Evolutionary conservation across 768 basidiomycete species (phyloP).

Genomic region (Rhodocollybia butyracea): DNA sequence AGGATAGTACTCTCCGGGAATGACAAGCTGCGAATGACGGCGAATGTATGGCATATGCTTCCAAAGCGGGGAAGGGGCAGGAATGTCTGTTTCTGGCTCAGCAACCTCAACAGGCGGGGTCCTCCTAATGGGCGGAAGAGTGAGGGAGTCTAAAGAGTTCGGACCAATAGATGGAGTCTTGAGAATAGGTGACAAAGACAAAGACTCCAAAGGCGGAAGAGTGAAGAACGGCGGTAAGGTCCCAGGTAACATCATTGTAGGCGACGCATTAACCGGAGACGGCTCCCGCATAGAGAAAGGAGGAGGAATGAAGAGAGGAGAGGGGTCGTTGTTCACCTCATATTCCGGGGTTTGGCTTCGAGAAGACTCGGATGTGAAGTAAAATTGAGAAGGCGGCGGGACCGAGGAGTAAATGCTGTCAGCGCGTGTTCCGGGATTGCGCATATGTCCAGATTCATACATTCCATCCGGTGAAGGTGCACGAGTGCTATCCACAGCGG

Average conservation of each 20-base stretch:
- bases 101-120: not conserved
- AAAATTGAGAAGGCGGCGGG: constrained; percentile 18
- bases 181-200: constrained; percentile 6
- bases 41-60: not conserved
- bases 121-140: not conserved
- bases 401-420: constrained; percentile 1
- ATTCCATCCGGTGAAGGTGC: not conserved
- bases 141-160: no score
- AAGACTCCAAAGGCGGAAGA: constrained; percentile 2
- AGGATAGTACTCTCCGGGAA: not conserved
- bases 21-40: not conserved
- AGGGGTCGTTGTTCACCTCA: constrained; percentile 2
- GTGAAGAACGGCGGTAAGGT: constrained; percentile 11
- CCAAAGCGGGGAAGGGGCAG: constrained; percentile 1
- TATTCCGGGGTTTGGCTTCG: not conserved
- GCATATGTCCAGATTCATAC: constrained; percentile 10
- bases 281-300: not conserved
- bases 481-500: not conserved
- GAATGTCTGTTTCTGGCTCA: not conserved
- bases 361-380: constrained; percentile 14
- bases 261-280: no score
- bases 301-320: not conserved
- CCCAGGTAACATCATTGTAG: constrained; percentile 18
- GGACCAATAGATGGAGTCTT: not conserved
- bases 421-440: constrained; percentile 13